Conservation (phyloP, 805 yeast species). For the Nakazawaea wickerhamii region DNA sequence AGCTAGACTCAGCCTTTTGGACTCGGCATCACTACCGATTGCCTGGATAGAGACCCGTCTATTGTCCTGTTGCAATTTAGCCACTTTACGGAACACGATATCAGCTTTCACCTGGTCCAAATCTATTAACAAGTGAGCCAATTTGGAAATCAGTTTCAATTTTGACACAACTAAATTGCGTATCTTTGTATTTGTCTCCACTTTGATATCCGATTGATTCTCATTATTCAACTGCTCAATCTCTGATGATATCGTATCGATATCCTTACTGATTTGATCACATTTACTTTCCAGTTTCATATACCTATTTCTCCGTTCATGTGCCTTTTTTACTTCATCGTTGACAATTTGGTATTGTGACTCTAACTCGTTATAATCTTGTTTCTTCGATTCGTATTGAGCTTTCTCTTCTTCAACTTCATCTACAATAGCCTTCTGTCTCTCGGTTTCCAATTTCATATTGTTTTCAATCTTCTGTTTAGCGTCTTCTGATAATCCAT, state of each 20-base stretch:
- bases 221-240: constrained; percentile 36
- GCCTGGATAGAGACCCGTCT: constrained; percentile 26
- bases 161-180: constrained; percentile 24
- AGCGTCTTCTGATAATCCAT: constrained; percentile 27
- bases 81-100: constrained; percentile 22
- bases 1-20: constrained; percentile 22
- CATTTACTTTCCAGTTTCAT: constrained; percentile 23
- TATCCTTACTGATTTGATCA: constrained; percentile 24
- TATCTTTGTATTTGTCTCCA: constrained; percentile 18
- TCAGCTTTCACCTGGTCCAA: constrained; percentile 23
- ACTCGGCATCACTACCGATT: constrained; percentile 25
- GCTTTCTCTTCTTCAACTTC: constrained; percentile 7
- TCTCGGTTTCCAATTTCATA: constrained; percentile 2
- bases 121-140: constrained; percentile 19
- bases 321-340: constrained; percentile 13
- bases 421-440: constrained; percentile 7
- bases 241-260: constrained; percentile 30
- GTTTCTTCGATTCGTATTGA: constrained; percentile 16
- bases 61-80: constrained; percentile 34
- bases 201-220: constrained; percentile 7
- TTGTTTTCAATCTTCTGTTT: constrained; percentile 10
- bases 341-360: constrained; percentile 8
- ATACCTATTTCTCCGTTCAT: constrained; percentile 18
- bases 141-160: constrained; percentile 18
- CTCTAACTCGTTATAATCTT: constrained; percentile 14